A percentile compares a stretch with the other conserved stretches of the same genome.
phyloP scores from a whole-genome alignment of 768 basidiomycete genomes.

The Lactarius quietus region DNA sequence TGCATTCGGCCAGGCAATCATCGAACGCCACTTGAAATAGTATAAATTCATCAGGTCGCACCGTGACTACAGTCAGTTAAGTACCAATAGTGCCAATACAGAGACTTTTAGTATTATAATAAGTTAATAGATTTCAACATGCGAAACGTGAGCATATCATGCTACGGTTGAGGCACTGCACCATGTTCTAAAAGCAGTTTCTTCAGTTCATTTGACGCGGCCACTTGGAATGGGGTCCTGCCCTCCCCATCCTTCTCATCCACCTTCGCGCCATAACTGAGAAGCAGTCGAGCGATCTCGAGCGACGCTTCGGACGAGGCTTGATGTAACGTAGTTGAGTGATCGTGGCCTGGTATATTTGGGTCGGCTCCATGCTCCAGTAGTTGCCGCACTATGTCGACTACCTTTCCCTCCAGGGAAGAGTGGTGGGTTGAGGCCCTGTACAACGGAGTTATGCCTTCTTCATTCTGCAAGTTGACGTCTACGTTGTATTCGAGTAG shows the following conservation, averaged over 20 bases:
- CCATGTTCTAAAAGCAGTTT: neutral
- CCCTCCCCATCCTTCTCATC: neutral
- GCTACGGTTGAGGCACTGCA: neutral
- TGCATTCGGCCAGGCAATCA: no score
- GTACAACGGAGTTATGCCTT: neutral
- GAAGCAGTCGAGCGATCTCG: neutral
- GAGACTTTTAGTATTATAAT: neutral
- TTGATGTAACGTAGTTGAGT: neutral
- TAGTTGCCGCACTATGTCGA: neutral
- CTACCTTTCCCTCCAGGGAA: neutral
- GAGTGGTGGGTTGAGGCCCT: no score
- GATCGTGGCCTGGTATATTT: neutral
- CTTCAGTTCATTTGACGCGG: neutral
- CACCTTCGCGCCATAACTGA: neutral
- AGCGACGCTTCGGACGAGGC: neutral
- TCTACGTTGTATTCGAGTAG: neutral
- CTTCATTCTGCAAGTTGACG: neutral
- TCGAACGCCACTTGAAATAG: no score
- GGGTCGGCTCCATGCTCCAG: neutral
- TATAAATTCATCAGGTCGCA: neutral
- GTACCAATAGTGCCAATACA: neutral
- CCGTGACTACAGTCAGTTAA: no score
- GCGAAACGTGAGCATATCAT: neutral
- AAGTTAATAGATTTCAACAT: neutral
- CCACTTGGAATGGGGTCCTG: neutral